Percentiles rank a stretch among this genome's conserved stretches.
Evolutionary conservation across 768 basidiomycete genomes (phyloP).

Genomic region (Agaricus bisporus): DNA sequence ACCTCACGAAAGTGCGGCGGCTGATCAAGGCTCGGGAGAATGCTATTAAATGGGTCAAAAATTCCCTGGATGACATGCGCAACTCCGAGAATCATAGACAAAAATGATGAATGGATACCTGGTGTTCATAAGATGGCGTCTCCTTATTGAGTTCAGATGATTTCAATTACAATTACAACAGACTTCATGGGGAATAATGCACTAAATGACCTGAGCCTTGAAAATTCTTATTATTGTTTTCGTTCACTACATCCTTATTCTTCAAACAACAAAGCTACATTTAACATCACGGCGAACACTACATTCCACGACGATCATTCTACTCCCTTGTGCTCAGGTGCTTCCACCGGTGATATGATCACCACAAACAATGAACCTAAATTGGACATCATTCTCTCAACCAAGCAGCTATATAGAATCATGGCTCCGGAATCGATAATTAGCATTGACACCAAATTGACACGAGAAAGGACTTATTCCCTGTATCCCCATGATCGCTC

Average conservation of each 20-base stretch:
- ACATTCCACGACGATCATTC: too few species aligned
- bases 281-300: too few species aligned
- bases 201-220: too few species aligned
- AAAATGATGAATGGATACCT: background rate
- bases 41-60: constrained; percentile 56
- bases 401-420: too few species aligned
- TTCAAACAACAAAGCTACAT: background rate
- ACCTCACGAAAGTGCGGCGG: constrained; percentile 58
- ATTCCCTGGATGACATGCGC: constrained; percentile 1
- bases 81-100: background rate
- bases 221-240: too few species aligned
- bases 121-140: background rate
- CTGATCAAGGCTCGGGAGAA: constrained; percentile 66
- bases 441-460: background rate
- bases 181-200: too few species aligned
- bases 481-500: too few species aligned
- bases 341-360: too few species aligned
- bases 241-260: background rate
- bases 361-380: too few species aligned
- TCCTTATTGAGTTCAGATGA: background rate
- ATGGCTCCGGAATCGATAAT: background rate
- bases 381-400: too few species aligned
- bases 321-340: too few species aligned
- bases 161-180: background rate
- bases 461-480: background rate